Conservation (phyloP, 1,284 basidiomycete genomes). For the Tranzscheliella williamsii region DNA sequence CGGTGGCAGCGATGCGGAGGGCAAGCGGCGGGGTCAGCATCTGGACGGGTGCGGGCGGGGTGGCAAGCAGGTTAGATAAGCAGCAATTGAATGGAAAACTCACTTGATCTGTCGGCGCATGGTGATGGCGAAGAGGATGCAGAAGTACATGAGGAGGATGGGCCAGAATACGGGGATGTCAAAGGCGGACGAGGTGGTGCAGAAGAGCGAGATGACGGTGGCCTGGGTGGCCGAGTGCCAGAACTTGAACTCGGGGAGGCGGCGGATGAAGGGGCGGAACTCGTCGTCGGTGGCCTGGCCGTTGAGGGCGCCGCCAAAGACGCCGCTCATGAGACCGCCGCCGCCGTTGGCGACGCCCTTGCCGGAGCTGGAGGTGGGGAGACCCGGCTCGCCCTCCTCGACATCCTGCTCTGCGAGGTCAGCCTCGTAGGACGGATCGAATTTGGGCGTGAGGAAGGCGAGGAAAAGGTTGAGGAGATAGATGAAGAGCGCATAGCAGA, state of each 20-base stretch:
- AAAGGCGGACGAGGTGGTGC: slow-evolving; percentile 65
- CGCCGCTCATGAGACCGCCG: slow-evolving; percentile 55
- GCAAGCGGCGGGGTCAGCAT: too few species aligned
- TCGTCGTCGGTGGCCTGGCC: slow-evolving; percentile 47
- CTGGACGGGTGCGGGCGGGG: too few species aligned
- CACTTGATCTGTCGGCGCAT: slow-evolving; percentile 62
- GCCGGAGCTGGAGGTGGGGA: slow-evolving; percentile 53
- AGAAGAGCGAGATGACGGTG: slow-evolving; percentile 74
- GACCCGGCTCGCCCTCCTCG: slow-evolving; percentile 78
- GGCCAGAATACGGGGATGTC: slow-evolving; percentile 99
- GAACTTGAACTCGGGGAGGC: slow-evolving; percentile 89
- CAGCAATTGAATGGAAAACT: slow-evolving; percentile 8
- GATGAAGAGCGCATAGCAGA: slow-evolving; percentile 60
- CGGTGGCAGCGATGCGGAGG: background rate
- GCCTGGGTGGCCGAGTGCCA: slow-evolving; percentile 92
- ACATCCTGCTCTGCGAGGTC: slow-evolving; percentile 92
- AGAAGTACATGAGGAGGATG: slow-evolving; percentile 81
- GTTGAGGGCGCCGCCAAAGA: slow-evolving; percentile 64
- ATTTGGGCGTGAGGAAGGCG: slow-evolving; percentile 87
- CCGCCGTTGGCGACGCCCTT: slow-evolving; percentile 15
- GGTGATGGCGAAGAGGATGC: slow-evolving; percentile 62
- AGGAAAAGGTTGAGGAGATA: slow-evolving; percentile 69
- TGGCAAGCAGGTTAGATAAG: background rate
- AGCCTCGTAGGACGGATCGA: slow-evolving; percentile 91
- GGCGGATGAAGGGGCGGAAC: slow-evolving; percentile 80